Conservation (phyloP, 1,284 basidiomycete genomes). For the Thecaphora thlaspeos region DNA sequence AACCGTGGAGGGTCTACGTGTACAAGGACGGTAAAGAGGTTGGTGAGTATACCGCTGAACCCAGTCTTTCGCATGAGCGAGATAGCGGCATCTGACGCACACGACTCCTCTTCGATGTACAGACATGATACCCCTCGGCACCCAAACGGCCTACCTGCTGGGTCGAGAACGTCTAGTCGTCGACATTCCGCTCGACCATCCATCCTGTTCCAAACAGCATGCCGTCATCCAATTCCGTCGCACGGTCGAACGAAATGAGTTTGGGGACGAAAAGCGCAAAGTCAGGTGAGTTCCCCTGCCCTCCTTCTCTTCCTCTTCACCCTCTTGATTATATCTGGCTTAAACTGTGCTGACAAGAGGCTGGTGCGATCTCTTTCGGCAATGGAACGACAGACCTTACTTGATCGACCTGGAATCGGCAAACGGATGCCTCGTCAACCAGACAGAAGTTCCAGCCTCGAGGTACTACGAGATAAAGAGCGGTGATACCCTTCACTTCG, state of each 20-base stretch:
- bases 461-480: slow-evolving; percentile 86
- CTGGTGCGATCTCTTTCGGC: background rate
- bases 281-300: slow-evolving; percentile 15
- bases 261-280: slow-evolving; percentile 69
- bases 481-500: slow-evolving; percentile 64
- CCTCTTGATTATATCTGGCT: slow-evolving; percentile 2
- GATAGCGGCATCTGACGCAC: too few species aligned
- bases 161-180: slow-evolving; percentile 71
- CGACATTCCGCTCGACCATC: slow-evolving; percentile 89
- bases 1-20: slow-evolving; percentile 92
- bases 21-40: slow-evolving; percentile 92
- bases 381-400: slow-evolving; percentile 14
- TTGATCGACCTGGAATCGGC: slow-evolving; percentile 96
- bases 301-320: background rate
- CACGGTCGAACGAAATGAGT: slow-evolving; percentile 81
- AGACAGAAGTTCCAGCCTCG: slow-evolving; percentile 75
- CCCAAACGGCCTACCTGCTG: slow-evolving; percentile 90
- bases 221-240: slow-evolving; percentile 92
- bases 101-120: too few species aligned
- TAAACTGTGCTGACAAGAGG: slow-evolving; percentile 4
- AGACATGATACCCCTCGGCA: slow-evolving; percentile 52
- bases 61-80: too few species aligned
- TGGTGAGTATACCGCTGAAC: slow-evolving; percentile 69
- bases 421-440: slow-evolving; percentile 90
- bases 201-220: slow-evolving; percentile 97